Evolutionary conservation across 805 yeast species (phyloP), one percentile per base, ranked within the genome.

Genomic region (Suhomyces faveliae): DNA sequence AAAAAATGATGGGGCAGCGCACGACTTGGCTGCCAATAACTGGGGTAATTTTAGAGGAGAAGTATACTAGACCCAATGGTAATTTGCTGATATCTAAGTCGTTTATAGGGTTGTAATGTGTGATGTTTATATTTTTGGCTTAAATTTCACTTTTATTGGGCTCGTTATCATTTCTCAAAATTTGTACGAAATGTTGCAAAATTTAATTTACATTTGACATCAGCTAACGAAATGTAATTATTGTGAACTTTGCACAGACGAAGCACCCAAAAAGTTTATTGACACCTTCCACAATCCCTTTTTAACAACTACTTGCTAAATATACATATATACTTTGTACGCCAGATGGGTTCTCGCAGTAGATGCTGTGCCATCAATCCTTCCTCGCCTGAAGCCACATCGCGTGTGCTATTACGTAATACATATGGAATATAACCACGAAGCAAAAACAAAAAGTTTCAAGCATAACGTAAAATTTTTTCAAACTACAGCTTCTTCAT

Each of bases 1-100:
- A 21, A 39, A 15, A 21, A 21, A 19, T 20, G 11, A 20, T 37
- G 21, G 19, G 40, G 13, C 40, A 8, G 40, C 40, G 40, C 40
- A 37, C 40, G 40, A 37, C 40, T 37, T 12, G 19, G 40, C 24
- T 33, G 37, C 37, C 13, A 33, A 33, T 33, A 20, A n/a, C 15
- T 33, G 37, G 37, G 37, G 37, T 30, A 30, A 30, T 17, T 25
- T 11, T n/a, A 13, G 12, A 33, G 17, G 37, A 10, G 21, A 17
- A 17, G 17, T n/a, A 15, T 15, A 17, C 12, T 33, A 33, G 37
- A 4, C 2, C 30, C 30, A 27, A 5, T 27, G 9, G 3, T 6
- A n/a, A 5, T 5, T n/a, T 3, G 15, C n/a, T 9, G 9, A 27
- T 13, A n/a, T 5, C n/a, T n/a, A 5, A 27, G 6, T 27, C 23